Evolutionary conservation across 768 basidiomycete genomes (phyloP), one percentile per base, ranked within the genome.

Genomic region (Lentinula sp.): DNA sequence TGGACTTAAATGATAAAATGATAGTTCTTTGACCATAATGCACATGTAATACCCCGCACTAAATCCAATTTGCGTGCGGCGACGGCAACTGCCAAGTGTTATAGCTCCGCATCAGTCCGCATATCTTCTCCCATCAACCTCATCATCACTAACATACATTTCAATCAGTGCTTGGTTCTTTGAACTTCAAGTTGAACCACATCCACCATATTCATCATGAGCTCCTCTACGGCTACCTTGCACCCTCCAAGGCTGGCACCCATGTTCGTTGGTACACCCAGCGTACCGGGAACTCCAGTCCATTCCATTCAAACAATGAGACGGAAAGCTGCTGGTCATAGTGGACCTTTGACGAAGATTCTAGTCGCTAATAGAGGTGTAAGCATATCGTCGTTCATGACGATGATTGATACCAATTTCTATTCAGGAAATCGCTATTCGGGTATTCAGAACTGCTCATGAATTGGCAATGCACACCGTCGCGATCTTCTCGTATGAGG

Each of bases 381-480:
- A 79, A 58, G 90, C 73, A 23, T 58, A 48, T 59, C 42, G 28
- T 57, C 16, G 35, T 57, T 49, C 45, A 16, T 28, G 20, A 10
- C 35, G 18, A 45, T 58, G 42, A 12, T 51, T 35, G 33, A n/a
- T 55, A 64, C n/a, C 10, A 33, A 56, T 59, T 0, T 66, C 10
- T 55, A 57, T 64, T 41, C 70, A 94, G 93, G 95, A 99, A 90
- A 99, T 99, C 74, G 97, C 97, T 33, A 94, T 99, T 68, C 91
- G 97, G 70, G 95, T 99, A 45, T 98, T 99, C 83, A 83, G 95
- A 69, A 98, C 95, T 0, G 92, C 97, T 54, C 97, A 99, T 78
- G 97, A 99, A 71, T 83, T 99, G 62, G 97, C 95, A 9, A 97
- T 98, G 95, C 93, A 95, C 73, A 97, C 95, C 52, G 97, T 98